These are phyloP conservation scores for Pelargonium australe DNA, from an alignment of 441 rosid species.

Conservation along the genomic window DNA sequence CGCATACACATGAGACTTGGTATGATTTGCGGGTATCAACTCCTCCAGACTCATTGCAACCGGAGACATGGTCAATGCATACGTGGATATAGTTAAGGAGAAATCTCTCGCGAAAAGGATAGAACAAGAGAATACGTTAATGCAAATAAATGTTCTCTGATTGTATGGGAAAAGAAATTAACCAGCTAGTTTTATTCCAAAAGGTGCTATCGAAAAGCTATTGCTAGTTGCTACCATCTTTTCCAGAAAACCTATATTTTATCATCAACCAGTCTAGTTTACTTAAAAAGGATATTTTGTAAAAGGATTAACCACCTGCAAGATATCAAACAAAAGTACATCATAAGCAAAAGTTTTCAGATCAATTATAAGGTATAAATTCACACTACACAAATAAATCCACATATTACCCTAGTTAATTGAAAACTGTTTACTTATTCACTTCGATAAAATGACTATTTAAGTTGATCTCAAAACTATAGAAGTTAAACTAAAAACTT, in stretches of 20 bases:
- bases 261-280: no score
- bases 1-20: slow-evolving; percentile 47
- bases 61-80: slow-evolving; percentile 83
- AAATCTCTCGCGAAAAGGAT: slow-evolving; percentile 5
- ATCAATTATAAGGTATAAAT: not conserved
- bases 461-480: no score
- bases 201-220: no score
- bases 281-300: slow-evolving; percentile 74
- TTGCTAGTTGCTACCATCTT: no score
- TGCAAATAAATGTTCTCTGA: not conserved
- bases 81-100: slow-evolving; percentile 40
- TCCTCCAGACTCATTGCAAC: slow-evolving; percentile 94
- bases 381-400: slow-evolving; percentile 5
- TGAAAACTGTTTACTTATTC: no score
- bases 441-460: no score
- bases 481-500: no score
- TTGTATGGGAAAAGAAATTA: not conserved
- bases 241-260: no score
- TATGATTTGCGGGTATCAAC: slow-evolving; percentile 50
- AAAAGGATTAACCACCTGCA: slow-evolving; percentile 88
- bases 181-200: slow-evolving; percentile 1
- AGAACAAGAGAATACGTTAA: not conserved
- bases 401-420: no score
- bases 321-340: slow-evolving; percentile 13
- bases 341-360: not conserved